Evolutionary conservation across 1,139 yeast species (phyloP).

Genomic region (Candida dubliniensis): DNA sequence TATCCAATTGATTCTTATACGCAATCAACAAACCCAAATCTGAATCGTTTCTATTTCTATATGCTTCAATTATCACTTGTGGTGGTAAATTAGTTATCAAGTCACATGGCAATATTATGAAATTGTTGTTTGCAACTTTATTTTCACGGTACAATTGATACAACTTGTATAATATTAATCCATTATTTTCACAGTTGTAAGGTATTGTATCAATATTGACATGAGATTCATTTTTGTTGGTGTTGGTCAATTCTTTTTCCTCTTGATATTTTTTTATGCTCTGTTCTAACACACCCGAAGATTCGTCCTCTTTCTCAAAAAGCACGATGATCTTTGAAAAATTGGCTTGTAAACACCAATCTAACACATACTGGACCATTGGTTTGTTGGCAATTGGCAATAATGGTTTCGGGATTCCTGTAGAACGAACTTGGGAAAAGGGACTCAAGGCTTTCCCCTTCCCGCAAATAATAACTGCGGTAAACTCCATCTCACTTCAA

Average conservation of each 20-base stretch:
- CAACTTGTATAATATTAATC: constrained; percentile 56
- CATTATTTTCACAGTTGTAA: constrained; percentile 54
- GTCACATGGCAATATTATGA: constrained; percentile 89
- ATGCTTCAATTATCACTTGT: constrained; percentile 80
- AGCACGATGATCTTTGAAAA: constrained; percentile 55
- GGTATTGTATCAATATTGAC: constrained; percentile 41
- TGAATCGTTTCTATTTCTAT: constrained; percentile 62
- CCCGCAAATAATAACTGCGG: constrained; percentile 88
- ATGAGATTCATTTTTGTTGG: neutral
- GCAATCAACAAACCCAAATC: constrained; percentile 73
- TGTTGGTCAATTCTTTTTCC: constrained; percentile 12
- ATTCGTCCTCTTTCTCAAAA: constrained; percentile 29
- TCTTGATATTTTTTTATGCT: constrained; percentile 50
- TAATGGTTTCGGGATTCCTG: constrained; percentile 78
- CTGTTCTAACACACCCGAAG: constrained; percentile 24
- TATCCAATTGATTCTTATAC: constrained; percentile 70
- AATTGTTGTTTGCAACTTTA: constrained; percentile 30
- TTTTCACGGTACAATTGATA: constrained; percentile 29
- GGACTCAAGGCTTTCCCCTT: constrained; percentile 74
- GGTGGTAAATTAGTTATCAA: constrained; percentile 91
- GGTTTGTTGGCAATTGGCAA: constrained; percentile 89
- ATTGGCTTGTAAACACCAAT: constrained; percentile 90
- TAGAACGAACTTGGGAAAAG: constrained; percentile 55
- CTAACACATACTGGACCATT: constrained; percentile 83
- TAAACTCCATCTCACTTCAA: constrained; percentile 70